phyloP scores from a whole-genome alignment of 805 yeast genomes.

The Alloascoidea hylecoeti region DNA sequence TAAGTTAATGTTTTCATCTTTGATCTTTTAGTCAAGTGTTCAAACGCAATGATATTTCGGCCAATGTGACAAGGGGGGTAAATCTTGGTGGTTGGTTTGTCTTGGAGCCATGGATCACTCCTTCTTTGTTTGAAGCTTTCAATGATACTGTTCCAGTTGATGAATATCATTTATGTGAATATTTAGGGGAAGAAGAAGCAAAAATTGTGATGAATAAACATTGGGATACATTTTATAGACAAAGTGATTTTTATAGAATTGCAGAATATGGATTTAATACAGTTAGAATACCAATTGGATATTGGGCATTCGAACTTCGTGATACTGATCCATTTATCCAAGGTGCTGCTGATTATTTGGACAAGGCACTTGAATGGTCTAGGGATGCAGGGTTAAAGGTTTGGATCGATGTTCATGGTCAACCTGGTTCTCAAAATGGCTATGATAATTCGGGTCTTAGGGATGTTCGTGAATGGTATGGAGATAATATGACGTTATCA shows the following conservation, averaged over 20 bases:
- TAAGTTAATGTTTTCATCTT: no score
- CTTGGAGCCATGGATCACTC: constrained; percentile 74
- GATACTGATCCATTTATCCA: constrained; percentile 41
- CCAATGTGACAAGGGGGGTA: no score
- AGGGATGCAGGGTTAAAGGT: constrained; percentile 42
- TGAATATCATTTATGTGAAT: constrained; percentile 51
- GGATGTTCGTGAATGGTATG: constrained; percentile 24
- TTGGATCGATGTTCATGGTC: constrained; percentile 70
- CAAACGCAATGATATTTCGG: no score
- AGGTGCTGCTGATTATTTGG: constrained; percentile 37
- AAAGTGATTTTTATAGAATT: constrained; percentile 48
- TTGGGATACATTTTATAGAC: constrained; percentile 58
- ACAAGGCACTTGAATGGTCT: constrained; percentile 58
- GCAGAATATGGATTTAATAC: constrained; percentile 51
- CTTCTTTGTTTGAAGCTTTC: constrained; percentile 58
- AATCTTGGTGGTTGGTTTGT: constrained; percentile 86
- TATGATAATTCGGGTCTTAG: constrained; percentile 71
- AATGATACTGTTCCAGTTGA: constrained; percentile 50
- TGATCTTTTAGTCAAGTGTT: no score
- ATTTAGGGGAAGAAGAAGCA: constrained; percentile 42
- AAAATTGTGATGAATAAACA: constrained; percentile 35
- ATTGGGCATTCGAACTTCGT: constrained; percentile 54
- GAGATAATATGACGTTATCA: constrained; percentile 37
- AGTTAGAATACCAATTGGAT: constrained; percentile 70
- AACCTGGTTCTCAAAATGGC: constrained; percentile 79